phyloP scores from a whole-genome alignment of 2,329 filamentous ascomycete genomes.

The Ophiostoma piceae region DNA sequence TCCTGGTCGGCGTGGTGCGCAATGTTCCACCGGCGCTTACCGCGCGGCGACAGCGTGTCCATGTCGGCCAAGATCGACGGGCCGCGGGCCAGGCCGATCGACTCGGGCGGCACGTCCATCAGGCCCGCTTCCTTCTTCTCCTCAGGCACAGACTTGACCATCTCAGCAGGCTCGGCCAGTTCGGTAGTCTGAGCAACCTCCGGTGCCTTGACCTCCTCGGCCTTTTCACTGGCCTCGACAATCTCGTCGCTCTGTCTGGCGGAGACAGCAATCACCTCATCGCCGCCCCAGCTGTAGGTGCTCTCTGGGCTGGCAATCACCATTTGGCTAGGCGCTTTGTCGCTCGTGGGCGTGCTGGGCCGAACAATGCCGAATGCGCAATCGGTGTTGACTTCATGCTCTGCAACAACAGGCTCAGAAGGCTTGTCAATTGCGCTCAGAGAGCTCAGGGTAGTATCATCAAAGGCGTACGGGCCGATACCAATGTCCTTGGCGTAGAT shows the following conservation, averaged over 20 bases:
- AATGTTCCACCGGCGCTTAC: slow-evolving; percentile 18
- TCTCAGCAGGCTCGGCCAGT: neutral
- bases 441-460: neutral
- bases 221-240: neutral
- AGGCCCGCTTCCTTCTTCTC: neutral
- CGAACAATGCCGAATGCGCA: neutral
- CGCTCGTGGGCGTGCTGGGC: neutral
- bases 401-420: slow-evolving; percentile 9
- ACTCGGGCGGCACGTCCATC: slow-evolving; percentile 27
- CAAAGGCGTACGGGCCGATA: slow-evolving; percentile 26
- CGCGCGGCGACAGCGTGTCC: slow-evolving; percentile 12
- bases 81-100: slow-evolving; percentile 36
- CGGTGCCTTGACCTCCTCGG: neutral
- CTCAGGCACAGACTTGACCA: neutral
- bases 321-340: neutral
- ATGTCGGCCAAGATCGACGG: slow-evolving; percentile 30
- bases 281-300: slow-evolving; percentile 19
- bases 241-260: neutral
- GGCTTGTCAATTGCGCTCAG: slow-evolving; percentile 13
- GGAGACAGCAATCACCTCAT: neutral
- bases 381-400: neutral
- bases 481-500: slow-evolving; percentile 28
- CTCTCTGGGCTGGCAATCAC: slow-evolving; percentile 12
- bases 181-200: neutral
- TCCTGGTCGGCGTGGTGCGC: slow-evolving; percentile 16